phyloP scores from a whole-genome alignment of 2,329 filamentous ascomycete genomes.

The Akanthomyces dipterigenus region DNA sequence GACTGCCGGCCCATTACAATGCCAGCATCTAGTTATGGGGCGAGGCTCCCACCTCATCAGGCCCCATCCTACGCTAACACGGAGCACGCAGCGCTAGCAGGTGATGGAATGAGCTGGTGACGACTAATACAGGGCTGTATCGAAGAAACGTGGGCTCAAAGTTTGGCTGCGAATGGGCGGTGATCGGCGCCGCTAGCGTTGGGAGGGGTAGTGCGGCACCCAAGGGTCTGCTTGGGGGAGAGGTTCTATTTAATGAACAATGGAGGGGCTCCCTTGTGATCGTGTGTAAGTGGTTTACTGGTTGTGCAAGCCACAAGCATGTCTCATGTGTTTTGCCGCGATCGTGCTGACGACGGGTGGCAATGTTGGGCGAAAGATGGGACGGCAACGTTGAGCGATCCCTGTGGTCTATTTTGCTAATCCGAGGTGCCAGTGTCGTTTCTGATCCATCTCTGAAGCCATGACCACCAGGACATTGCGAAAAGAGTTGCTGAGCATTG shows the following conservation, averaged over 20 bases:
- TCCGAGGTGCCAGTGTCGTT: background rate
- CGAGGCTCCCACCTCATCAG: background rate
- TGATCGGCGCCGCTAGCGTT: background rate
- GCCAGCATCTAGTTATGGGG: background rate
- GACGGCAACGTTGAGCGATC: background rate
- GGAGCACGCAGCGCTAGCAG: slow-evolving; percentile 1
- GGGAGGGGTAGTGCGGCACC: background rate
- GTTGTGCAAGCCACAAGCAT: background rate
- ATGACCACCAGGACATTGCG: background rate
- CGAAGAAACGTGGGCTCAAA: slow-evolving; percentile 3
- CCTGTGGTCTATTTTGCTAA: background rate
- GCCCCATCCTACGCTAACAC: background rate
- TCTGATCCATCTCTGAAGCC: too few relatives aligned
- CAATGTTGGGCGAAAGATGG: background rate
- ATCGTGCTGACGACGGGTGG: too few relatives aligned
- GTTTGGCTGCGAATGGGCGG: background rate
- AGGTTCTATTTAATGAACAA: too few relatives aligned
- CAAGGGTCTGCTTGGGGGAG: background rate
- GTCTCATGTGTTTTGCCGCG: background rate
- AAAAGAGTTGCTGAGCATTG: background rate
- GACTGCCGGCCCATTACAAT: background rate
- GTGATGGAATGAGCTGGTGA: slow-evolving; percentile 2
- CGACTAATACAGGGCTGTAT: background rate
- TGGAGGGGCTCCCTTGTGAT: background rate
- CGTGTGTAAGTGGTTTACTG: background rate